These are phyloP conservation scores for Amauroascus verrucosus DNA, from an alignment of 2,329 filamentous ascomycete genomes.

Conservation along the genomic window DNA sequence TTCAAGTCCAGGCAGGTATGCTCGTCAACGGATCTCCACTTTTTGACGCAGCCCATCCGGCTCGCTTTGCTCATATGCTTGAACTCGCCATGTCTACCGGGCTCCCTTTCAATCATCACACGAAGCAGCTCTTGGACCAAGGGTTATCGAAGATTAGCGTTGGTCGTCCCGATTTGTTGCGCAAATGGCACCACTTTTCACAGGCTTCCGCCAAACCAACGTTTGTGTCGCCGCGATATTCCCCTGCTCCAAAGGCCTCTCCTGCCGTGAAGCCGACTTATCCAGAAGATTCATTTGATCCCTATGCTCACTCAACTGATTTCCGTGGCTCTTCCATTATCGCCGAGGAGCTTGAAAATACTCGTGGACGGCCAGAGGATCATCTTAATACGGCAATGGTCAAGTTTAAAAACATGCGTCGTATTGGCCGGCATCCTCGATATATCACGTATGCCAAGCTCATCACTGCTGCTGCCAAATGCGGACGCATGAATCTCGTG, in stretches of 20 bases:
- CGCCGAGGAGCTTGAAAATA: slow-evolving; percentile 76
- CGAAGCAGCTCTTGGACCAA: slow-evolving; percentile 48
- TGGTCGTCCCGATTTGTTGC: slow-evolving; percentile 37
- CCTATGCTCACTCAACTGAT: slow-evolving; percentile 81
- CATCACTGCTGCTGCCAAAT: slow-evolving; percentile 78
- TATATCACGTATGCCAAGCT: slow-evolving; percentile 97
- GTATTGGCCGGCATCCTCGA: slow-evolving; percentile 77
- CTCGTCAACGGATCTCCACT: slow-evolving; percentile 32
- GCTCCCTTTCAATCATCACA: slow-evolving; percentile 46
- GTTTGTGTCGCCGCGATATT: slow-evolving; percentile 33
- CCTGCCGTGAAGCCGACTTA: slow-evolving; percentile 47
- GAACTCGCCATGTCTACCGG: slow-evolving; percentile 46
- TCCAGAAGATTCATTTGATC: slow-evolving; percentile 77
- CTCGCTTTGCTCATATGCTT: slow-evolving; percentile 53
- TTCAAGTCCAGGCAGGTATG: slow-evolving; percentile 49
- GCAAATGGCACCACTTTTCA: slow-evolving; percentile 50
- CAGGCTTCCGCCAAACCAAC: slow-evolving; percentile 24
- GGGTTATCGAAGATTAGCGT: slow-evolving; percentile 45
- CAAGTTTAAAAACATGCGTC: slow-evolving; percentile 86
- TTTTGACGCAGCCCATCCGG: slow-evolving; percentile 47
- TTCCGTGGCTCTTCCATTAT: slow-evolving; percentile 88
- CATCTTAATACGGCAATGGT: slow-evolving; percentile 69
- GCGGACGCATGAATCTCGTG: slow-evolving; percentile 69
- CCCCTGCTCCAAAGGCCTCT: slow-evolving; percentile 38
- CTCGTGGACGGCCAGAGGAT: slow-evolving; percentile 59